Evolutionary conservation across 192 early-diverging fungal species (phyloP).

Genomic region (Coemansia sp.): DNA sequence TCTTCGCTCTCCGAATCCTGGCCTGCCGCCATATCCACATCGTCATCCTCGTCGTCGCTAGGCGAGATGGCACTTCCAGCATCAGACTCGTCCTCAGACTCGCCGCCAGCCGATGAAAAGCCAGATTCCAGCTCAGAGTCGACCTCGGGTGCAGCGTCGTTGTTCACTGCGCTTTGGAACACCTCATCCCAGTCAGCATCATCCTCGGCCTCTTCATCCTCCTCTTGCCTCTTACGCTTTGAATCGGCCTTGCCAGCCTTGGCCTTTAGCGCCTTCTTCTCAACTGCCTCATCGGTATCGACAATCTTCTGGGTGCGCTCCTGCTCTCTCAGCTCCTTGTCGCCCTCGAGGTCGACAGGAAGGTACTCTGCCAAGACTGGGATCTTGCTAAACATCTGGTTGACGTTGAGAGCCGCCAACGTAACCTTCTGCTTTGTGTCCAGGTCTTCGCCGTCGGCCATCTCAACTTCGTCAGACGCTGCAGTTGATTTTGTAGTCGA

Average conservation of each 20-base stretch:
- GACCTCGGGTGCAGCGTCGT: constrained; percentile 43
- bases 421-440: constrained; percentile 8
- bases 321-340: constrained; percentile 56
- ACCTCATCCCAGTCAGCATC: constrained; percentile 85
- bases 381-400: constrained; percentile 92
- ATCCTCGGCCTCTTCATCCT: constrained; percentile 37
- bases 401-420: constrained; percentile 59
- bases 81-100: constrained; percentile 13
- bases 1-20: constrained; percentile 30
- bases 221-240: constrained; percentile 42
- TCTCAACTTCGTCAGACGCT: constrained; percentile 29
- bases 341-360: constrained; percentile 76
- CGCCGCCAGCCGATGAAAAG: constrained; percentile 37
- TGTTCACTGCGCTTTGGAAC: constrained; percentile 77
- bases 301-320: constrained; percentile 57
- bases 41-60: constrained; percentile 12
- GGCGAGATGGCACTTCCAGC: constrained; percentile 21
- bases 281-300: constrained; percentile 33
- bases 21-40: constrained; percentile 24
- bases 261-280: constrained; percentile 28
- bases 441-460: constrained; percentile 24
- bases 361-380: constrained; percentile 80
- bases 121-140: constrained; percentile 52
- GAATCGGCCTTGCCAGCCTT: constrained; percentile 32
- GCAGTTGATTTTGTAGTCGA: constrained; percentile 1